Evolutionary conservation across 352 stramenopile genomes (phyloP), one percentile per base, ranked within the genome.

Genomic region (Globisporangium paroecandrum): DNA sequence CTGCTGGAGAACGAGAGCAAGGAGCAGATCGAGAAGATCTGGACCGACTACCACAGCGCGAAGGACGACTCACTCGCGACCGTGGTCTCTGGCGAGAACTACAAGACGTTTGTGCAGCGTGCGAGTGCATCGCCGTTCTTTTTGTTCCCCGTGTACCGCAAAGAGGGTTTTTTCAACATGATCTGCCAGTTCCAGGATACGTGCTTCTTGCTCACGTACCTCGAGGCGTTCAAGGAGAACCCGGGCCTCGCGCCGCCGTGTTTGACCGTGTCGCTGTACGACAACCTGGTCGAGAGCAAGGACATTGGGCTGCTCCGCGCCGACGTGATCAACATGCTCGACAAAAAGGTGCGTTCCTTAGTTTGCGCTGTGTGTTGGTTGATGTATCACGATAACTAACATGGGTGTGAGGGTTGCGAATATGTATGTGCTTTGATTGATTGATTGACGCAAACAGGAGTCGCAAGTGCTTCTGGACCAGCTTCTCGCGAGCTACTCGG

Each of bases 161-260:
- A 95, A 64, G 81, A 85, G 0, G 89, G 89, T 1, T 95, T 90
- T 64, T 95, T 97, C 78, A 95, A 91, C 66, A 90, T 97, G 83
- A 61, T 97, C 62, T 93, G 83, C 58, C 89, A 97, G 73, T 95
- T 94, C 77, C 89, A 95, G 75, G 86, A 94, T 69, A 93, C 87
- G 69, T 94, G 87, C 72, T 95, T 95, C 58, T 70, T 97, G 10
- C 58, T 95, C 64, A 97, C 89, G 54, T 95, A 89, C 68, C 75
- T 97, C 15, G 89, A 97, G 51, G 88, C 85, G 12, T 97, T 94
- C 77, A 93, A 92, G 66, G 83, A 95, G 73, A 91, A 95, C 77
- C 88, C 89, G 15, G 72, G 72, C 3, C 74, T 79, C 2, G 89
- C 89, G 15, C 83, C 86, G 38, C 89, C 89, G 18, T 95, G 87